Base-by-base conservation (phyloP, 2,329 filamentous ascomycete species). In the Nigrospora sphaerica region DNA sequence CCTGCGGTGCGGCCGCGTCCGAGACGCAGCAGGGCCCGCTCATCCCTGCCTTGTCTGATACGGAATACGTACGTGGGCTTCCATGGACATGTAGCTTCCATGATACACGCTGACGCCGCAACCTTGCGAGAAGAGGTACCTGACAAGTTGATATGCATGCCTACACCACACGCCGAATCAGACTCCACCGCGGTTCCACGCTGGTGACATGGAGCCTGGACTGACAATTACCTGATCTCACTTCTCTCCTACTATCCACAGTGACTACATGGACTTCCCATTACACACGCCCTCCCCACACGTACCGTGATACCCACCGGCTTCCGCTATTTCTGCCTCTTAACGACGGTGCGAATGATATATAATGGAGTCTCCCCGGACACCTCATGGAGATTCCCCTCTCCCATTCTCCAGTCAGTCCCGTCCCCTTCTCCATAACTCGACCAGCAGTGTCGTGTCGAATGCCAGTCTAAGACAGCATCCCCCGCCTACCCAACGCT, bases 131-230 rank as follows among this genome's bases (percentile, higher is more conserved):
- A 6, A 6, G 4, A 28, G 23, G 23, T 28, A 28, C 23, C 23
- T 10, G 6, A 28, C 23, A 28, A 28, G 23, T 28, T 28, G 23
- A 28, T 28, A 42, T 31, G 40, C 31, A 34, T 31, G 19, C 40
- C 16, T 42, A 34, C 32, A 33, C 37, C 28, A 42, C 28, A 13
- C 17, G 33, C 32, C 38, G 42, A 45, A 28, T 45, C 44, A 45
- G n/a, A 19, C 46, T 38, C 46, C 42, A 44, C 46, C 43, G 34
- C 11, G 41, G 46, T 19, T 48, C 46, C 46, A 48, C 46, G 40
- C 41, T 42, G 35, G 40, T 23, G 12, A 34, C 23, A 28, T 23
- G 32, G 32, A 42, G 40, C 32, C 34, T 42, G 32, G 40, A 17
- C 32, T 42, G 32, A 33, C 23, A 33, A 42, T 33, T 42, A 10